Percentiles rank a stretch among this genome's conserved stretches.
Evolutionary conservation across 2,329 filamentous ascomycete species (phyloP).

Genomic region (Didymella lethalis): DNA sequence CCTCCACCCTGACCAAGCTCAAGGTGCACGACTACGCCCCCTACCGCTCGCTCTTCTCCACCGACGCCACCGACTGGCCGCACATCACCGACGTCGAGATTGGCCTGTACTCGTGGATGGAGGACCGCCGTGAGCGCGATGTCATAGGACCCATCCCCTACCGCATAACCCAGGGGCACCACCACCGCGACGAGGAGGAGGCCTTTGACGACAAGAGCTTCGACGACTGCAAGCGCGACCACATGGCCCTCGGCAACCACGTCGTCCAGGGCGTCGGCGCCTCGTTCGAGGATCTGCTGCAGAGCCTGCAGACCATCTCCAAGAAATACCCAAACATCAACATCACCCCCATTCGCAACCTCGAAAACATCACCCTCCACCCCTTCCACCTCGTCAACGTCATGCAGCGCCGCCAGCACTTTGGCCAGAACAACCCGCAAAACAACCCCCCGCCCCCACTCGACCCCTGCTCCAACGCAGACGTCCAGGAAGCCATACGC

Average conservation of each 20-base stretch:
- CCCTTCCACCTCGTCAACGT: conserved; percentile 49
- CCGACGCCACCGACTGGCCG: conserved; percentile 41
- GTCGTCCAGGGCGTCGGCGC: conserved; percentile 46
- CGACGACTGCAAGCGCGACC: conserved; percentile 43
- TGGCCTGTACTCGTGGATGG: conserved; percentile 47
- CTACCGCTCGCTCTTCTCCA: conserved; percentile 46
- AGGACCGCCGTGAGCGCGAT: conserved; percentile 46
- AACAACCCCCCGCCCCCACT: conserved; percentile 22
- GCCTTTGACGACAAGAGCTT: conserved; percentile 48
- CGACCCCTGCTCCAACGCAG: conserved; percentile 41
- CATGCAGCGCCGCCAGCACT: conserved; percentile 40
- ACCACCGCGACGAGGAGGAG: conserved; percentile 48
- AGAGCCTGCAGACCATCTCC: conserved; percentile 41
- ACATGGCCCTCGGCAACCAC: conserved; percentile 46
- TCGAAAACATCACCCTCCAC: conserved; percentile 42
- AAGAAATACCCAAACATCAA: conserved; percentile 46
- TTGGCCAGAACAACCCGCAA: conserved; percentile 28
- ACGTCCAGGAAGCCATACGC: conserved; percentile 44
- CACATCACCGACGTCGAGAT: conserved; percentile 45
- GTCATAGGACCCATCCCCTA: conserved; percentile 45
- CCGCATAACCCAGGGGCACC: conserved; percentile 44
- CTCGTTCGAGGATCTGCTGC: conserved; percentile 45
- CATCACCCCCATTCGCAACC: conserved; percentile 39
- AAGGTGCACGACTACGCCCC: conserved; percentile 48
- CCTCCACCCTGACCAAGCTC: conserved; percentile 43